These are phyloP conservation scores for Lasiodiplodia sp. DNA, from an alignment of 2,329 filamentous ascomycete species.

Conservation along the genomic window DNA sequence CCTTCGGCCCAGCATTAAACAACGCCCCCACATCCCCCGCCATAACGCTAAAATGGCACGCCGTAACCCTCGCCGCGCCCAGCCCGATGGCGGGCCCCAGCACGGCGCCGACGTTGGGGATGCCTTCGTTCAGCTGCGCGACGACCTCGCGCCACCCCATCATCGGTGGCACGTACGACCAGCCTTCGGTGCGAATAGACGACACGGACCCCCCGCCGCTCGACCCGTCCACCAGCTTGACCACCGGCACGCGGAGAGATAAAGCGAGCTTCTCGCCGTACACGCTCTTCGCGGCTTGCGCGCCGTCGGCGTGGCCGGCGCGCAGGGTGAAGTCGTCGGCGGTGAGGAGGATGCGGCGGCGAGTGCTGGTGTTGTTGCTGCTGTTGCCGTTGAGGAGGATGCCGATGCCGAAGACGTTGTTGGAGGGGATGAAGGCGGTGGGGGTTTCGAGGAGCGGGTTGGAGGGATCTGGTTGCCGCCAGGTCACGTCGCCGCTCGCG, in stretches of 20 bases:
- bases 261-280: constrained; percentile 69
- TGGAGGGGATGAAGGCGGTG: constrained; percentile 62
- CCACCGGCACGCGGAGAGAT: constrained; percentile 63
- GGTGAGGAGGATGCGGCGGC: constrained; percentile 65
- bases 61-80: constrained; percentile 49
- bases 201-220: constrained; percentile 70
- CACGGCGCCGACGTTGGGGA: constrained; percentile 70
- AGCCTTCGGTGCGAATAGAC: constrained; percentile 63
- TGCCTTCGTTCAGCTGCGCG: constrained; percentile 67
- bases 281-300: constrained; percentile 63
- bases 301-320: constrained; percentile 69
- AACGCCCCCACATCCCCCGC: constrained; percentile 67
- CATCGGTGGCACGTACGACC: constrained; percentile 67
- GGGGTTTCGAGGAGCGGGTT: constrained; percentile 53
- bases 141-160: constrained; percentile 61
- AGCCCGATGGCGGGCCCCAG: constrained; percentile 70
- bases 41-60: constrained; percentile 72
- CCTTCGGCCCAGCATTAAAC: constrained; percentile 70
- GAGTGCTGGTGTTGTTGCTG: constrained; percentile 63
- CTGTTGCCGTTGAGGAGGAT: constrained; percentile 64
- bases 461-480: constrained; percentile 55
- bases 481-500: constrained; percentile 65
- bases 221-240: constrained; percentile 70
- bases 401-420: constrained; percentile 69
- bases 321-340: constrained; percentile 70